A percentile compares a stretch with the other conserved stretches of the same genome.
Evolutionary conservation across 495 filamentous ascomycete species (phyloP).

Genomic region (Hypomontagnella monticulosa): DNA sequence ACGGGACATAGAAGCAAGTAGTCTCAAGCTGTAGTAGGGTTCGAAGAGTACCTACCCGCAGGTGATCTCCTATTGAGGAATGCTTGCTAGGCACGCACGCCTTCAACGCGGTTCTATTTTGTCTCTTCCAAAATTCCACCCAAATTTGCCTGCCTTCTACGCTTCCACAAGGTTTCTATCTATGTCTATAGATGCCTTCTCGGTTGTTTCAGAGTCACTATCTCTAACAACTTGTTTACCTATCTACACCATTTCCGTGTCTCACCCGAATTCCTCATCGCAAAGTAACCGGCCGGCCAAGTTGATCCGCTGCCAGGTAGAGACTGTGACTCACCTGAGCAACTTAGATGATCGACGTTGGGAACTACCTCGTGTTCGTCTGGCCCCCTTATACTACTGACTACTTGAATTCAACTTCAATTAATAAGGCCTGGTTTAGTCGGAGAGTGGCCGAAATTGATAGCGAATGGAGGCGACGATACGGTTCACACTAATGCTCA

Average conservation of each 20-base stretch:
- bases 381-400: background rate
- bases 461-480: background rate
- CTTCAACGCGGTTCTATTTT: background rate
- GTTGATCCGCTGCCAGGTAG: background rate
- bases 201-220: slow-evolving; percentile 5
- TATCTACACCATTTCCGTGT: slow-evolving; percentile 5
- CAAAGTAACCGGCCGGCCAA: background rate
- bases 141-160: background rate
- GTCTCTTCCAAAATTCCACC: background rate
- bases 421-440: background rate
- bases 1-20: background rate
- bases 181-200: background rate
- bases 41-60: background rate
- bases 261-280: slow-evolving; percentile 14
- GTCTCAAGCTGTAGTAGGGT: slow-evolving; percentile 1
- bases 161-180: slow-evolving; percentile 5
- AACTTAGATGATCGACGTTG: background rate
- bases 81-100: slow-evolving; percentile 9
- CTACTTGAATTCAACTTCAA: background rate
- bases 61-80: slow-evolving; percentile 1
- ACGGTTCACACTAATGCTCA: background rate
- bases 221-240: slow-evolving; percentile 3
- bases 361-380: background rate
- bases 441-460: background rate
- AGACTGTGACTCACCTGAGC: background rate